phyloP scores from a whole-genome alignment of 2,329 filamentous ascomycete genomes.

The Verticillium klebahnii region DNA sequence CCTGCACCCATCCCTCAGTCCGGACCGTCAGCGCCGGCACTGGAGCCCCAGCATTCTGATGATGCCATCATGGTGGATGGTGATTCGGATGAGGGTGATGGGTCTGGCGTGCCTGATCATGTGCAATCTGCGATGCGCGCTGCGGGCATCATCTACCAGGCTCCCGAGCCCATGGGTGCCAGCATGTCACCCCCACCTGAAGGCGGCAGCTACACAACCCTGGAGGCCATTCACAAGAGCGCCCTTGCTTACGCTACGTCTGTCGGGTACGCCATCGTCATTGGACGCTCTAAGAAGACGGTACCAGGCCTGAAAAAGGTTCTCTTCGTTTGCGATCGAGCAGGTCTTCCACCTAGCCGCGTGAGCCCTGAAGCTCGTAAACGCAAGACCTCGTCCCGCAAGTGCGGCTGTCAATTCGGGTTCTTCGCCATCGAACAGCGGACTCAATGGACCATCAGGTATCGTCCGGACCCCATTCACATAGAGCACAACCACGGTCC shows the following conservation, averaged over 20 bases:
- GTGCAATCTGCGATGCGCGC: neutral
- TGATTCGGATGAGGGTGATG: conserved; percentile 29
- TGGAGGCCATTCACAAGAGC: conserved; percentile 61
- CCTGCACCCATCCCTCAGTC: conserved; percentile 8
- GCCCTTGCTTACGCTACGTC: conserved; percentile 62
- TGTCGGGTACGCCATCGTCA: conserved; percentile 64
- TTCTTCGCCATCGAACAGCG: conserved; percentile 66
- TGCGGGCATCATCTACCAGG: conserved; percentile 22
- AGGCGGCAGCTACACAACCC: conserved; percentile 58
- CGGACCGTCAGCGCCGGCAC: conserved; percentile 22
- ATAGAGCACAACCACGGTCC: conserved; percentile 61
- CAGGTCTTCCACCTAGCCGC: conserved; percentile 56
- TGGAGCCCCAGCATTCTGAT: conserved; percentile 30
- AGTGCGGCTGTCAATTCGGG: conserved; percentile 65
- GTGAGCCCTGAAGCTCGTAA: conserved; percentile 62
- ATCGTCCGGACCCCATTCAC: conserved; percentile 55
- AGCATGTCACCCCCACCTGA: conserved; percentile 62
- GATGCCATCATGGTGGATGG: conserved; percentile 52
- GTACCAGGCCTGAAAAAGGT: conserved; percentile 64
- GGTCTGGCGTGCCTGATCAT: neutral
- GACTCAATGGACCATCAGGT: conserved; percentile 63
- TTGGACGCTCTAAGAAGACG: conserved; percentile 63
- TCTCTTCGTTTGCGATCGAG: conserved; percentile 61
- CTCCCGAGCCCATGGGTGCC: conserved; percentile 49
- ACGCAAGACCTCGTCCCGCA: conserved; percentile 62